These are phyloP conservation scores for Rhizoclosmatium globosum DNA, from an alignment of 192 early-diverging fungal species.

Conservation along the genomic window DNA sequence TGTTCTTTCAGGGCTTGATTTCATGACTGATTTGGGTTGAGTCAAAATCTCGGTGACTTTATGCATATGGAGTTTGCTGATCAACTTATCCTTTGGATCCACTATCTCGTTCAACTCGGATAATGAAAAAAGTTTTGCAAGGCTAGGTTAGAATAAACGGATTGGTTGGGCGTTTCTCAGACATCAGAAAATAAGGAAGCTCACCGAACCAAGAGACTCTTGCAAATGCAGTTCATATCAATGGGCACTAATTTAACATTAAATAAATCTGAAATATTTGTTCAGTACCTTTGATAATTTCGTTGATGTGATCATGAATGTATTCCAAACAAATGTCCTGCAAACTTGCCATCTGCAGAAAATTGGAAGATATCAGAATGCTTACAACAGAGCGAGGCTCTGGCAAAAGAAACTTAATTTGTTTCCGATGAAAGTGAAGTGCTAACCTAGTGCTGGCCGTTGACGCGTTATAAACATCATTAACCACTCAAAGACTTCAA, in stretches of 20 bases:
- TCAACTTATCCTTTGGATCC: slow-evolving; percentile 55
- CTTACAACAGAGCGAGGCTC: slow-evolving; percentile 55
- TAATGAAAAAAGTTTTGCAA: slow-evolving; percentile 46
- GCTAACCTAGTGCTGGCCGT: slow-evolving; percentile 46
- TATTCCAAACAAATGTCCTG: slow-evolving; percentile 56
- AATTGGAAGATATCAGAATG: slow-evolving; percentile 63
- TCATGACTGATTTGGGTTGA: background rate
- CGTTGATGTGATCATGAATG: slow-evolving; percentile 57
- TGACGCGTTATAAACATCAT: slow-evolving; percentile 56
- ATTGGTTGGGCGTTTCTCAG: background rate
- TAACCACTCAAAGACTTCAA: slow-evolving; percentile 67
- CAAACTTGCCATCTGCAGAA: slow-evolving; percentile 57
- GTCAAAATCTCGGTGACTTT: slow-evolving; percentile 6
- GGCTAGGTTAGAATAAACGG: slow-evolving; percentile 25
- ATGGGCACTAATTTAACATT: slow-evolving; percentile 48
- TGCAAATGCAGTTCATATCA: slow-evolving; percentile 56
- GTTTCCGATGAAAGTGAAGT: slow-evolving; percentile 13
- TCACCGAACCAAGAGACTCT: slow-evolving; percentile 46
- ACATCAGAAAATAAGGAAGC: background rate
- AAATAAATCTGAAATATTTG: background rate
- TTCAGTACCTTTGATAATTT: slow-evolving; percentile 51
- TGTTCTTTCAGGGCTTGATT: background rate
- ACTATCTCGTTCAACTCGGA: slow-evolving; percentile 42
- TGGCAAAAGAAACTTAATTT: slow-evolving; percentile 28
- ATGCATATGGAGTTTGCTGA: slow-evolving; percentile 38